Evolutionary conservation across 306 rosid species (phyloP).

Genomic region (Cicer pinnatifidum): DNA sequence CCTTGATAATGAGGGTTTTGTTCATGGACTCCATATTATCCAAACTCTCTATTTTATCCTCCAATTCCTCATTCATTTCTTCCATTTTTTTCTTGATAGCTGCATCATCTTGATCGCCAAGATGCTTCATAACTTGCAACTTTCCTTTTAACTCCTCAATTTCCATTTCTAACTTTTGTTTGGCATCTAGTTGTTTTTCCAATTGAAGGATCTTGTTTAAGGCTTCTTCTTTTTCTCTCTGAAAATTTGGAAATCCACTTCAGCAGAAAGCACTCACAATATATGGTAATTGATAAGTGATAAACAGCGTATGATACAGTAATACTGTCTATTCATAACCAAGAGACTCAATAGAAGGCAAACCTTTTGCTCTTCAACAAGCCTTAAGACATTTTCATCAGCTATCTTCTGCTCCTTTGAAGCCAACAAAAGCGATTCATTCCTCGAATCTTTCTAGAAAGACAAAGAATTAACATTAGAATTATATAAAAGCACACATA

Average conservation of each 20-base stretch:
- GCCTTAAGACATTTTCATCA: slow-evolving; percentile 74
- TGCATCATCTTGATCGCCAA: slow-evolving; percentile 82
- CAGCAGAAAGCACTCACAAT: slow-evolving; percentile 27
- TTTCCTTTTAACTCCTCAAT: slow-evolving; percentile 90
- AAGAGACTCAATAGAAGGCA: slow-evolving; percentile 28
- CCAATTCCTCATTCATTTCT: slow-evolving; percentile 75
- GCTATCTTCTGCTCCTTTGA: slow-evolving; percentile 80
- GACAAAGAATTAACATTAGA: slow-evolving; percentile 41
- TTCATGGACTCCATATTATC: slow-evolving; percentile 57
- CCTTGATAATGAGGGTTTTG: slow-evolving; percentile 64
- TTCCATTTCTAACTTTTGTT: slow-evolving; percentile 93
- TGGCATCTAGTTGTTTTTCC: slow-evolving; percentile 84
- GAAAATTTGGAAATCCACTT: slow-evolving; percentile 45
- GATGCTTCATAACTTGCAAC: slow-evolving; percentile 90
- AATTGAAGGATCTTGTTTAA: slow-evolving; percentile 72
- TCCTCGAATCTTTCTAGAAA: slow-evolving; percentile 73
- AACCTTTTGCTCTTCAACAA: slow-evolving; percentile 91
- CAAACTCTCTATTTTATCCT: slow-evolving; percentile 60
- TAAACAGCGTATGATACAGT: background rate
- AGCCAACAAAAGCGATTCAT: slow-evolving; percentile 77
- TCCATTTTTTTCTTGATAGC: slow-evolving; percentile 75
- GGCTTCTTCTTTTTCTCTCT: slow-evolving; percentile 81
- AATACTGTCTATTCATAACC: slow-evolving; percentile 15
- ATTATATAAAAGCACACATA: background rate
- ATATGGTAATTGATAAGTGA: slow-evolving; percentile 10